Base-by-base conservation (phyloP, 2,329 filamentous ascomycete genomes). In the Didymella exigua region DNA sequence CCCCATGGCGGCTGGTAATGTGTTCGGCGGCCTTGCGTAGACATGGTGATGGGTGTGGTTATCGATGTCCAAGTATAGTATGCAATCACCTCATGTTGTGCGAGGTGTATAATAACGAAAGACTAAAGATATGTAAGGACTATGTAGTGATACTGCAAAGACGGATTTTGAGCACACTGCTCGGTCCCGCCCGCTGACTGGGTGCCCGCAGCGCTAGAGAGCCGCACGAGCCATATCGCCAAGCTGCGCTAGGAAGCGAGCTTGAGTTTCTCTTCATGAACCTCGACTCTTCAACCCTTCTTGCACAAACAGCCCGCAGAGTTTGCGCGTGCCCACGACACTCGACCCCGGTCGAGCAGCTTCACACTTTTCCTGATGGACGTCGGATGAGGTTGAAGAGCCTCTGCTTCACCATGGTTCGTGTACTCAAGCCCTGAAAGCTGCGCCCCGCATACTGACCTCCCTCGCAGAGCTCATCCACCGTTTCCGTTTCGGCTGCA, bases 1-100 rank as follows among this genome's bases (percentile, higher is more conserved):
- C 90, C 90, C 95, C 95, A 99, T 75, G 95, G 95, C 58, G 95
- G 95, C 60, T 88, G 89, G 77, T 98, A 99, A 66, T 92, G 89
- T 61, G 86, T 87, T 61, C 73, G 58, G 38, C 63, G 60, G 51
- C 63, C 63, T 41, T 60, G 58, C 19, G 65, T 61, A 42, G 63
- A 54, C 68, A 71, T 71, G 26, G 30, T 63, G 40, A 42, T 23
- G 38, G 26, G 19, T 21, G 23, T 41, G 21, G 11, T 23, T 41
- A 16, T 30, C 8, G 43, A 43, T 29, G 13, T 27, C 4, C 14
- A 34, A 41, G n/a, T 43, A 19, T 38, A 9, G 21, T 13, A 2
- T 5, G 14, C 16, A 13, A 7, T 44, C 55, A 60, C 26, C 18
- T 56, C 60, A 61, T 64, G 34, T 29, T 49, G 21, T 54, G 49